These are phyloP conservation scores for Narthecium ossifragum DNA, from an alignment of 106 monocot genomes.

Conservation along the genomic window DNA sequence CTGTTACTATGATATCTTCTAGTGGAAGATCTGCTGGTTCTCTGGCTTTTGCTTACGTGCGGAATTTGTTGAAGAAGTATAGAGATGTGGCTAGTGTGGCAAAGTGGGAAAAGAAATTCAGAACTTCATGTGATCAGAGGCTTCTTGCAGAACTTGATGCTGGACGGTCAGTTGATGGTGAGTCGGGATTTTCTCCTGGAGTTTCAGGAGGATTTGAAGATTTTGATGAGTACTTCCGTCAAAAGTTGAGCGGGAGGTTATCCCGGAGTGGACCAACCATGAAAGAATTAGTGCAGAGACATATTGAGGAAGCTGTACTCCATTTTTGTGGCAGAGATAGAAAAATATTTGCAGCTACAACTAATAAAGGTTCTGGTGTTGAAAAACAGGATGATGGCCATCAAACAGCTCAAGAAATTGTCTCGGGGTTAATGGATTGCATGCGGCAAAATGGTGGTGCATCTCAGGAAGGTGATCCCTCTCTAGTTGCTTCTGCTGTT, in stretches of 20 bases:
- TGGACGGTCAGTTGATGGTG: slow-evolving; percentile 52
- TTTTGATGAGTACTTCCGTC: slow-evolving; percentile 69
- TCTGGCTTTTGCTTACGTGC: slow-evolving; percentile 49
- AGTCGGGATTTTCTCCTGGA: slow-evolving; percentile 51
- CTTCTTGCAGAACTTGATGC: slow-evolving; percentile 74
- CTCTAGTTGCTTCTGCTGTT: slow-evolving; percentile 71
- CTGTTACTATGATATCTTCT: slow-evolving; percentile 23
- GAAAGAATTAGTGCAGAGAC: slow-evolving; percentile 83
- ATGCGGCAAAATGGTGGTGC: slow-evolving; percentile 71
- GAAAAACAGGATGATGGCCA: slow-evolving; percentile 71
- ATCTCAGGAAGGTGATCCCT: slow-evolving; percentile 63
- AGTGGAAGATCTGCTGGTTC: slow-evolving; percentile 44
- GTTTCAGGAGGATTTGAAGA: slow-evolving; percentile 54
- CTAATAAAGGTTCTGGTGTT: slow-evolving; percentile 23
- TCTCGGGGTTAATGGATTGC: slow-evolving; percentile 51
- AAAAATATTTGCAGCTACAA: slow-evolving; percentile 34
- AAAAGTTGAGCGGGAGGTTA: slow-evolving; percentile 65
- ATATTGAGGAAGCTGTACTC: slow-evolving; percentile 65
- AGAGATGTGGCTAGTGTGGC: slow-evolving; percentile 44
- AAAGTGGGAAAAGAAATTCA: slow-evolving; percentile 83
- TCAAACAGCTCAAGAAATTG: slow-evolving; percentile 77
- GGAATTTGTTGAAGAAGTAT: slow-evolving; percentile 76
- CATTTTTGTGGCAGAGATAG: slow-evolving; percentile 69
- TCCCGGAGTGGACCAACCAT: slow-evolving; percentile 53
- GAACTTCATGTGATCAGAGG: slow-evolving; percentile 77